These are phyloP conservation scores for Falciphora oryzae DNA, from an alignment of 2,329 filamentous ascomycete genomes.

Conservation along the genomic window DNA sequence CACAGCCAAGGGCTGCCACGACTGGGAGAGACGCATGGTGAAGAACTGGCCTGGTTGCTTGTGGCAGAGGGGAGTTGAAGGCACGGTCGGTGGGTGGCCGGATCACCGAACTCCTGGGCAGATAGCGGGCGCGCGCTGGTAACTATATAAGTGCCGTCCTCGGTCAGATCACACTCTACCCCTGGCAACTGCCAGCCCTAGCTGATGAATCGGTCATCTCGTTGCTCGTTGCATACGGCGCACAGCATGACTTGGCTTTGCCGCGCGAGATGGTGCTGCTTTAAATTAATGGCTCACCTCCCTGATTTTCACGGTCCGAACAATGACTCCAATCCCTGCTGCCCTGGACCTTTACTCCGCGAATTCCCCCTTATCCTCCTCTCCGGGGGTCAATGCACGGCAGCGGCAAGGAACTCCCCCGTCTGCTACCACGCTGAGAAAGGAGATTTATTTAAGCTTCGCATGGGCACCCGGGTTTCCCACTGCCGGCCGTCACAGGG, in stretches of 20 bases:
- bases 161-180: too few relatives aligned
- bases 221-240: neutral
- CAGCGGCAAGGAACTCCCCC: too few relatives aligned
- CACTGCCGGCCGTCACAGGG: too few relatives aligned
- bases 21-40: neutral
- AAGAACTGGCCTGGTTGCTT: neutral
- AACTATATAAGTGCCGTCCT: too few relatives aligned
- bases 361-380: neutral
- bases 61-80: neutral
- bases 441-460: too few relatives aligned
- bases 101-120: neutral
- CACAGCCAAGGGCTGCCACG: neutral
- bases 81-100: neutral
- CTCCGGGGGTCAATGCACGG: too few relatives aligned
- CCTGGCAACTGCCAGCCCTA: neutral
- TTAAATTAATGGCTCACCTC: neutral
- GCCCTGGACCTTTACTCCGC: accelerated
- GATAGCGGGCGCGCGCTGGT: neutral
- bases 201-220: neutral
- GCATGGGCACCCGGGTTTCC: too few relatives aligned
- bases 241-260: neutral
- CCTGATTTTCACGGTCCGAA: neutral
- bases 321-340: neutral
- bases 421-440: too few relatives aligned
- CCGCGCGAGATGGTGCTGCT: neutral